A percentile compares a stretch with the other conserved stretches of the same genome.
Conservation (phyloP, 345 rosid genomes). For the Durio zibethinus region DNA sequence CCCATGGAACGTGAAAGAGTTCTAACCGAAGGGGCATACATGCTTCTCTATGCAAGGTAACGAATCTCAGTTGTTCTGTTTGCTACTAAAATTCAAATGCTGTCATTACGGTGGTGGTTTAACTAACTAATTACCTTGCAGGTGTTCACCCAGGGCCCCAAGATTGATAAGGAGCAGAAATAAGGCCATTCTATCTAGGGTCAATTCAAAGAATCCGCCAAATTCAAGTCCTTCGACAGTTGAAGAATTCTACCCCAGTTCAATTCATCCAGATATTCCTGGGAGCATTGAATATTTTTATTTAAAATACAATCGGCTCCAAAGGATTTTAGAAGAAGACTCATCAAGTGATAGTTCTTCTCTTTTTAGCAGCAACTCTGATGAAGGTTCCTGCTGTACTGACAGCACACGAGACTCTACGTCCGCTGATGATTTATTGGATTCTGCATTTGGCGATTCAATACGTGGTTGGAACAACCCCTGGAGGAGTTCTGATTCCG, state of each 20-base stretch:
- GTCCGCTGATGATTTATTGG: conserved; percentile 72
- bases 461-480: conserved; percentile 49
- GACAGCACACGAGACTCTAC: conserved; percentile 67
- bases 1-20: conserved; percentile 64
- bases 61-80: neutral
- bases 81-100: neutral
- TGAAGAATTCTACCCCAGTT: conserved; percentile 28
- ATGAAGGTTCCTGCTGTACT: conserved; percentile 85
- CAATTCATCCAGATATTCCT: conserved; percentile 29
- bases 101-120: conserved; percentile 7
- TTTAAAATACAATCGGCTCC: conserved; percentile 55
- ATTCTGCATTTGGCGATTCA: conserved; percentile 55
- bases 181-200: conserved; percentile 28
- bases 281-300: conserved; percentile 59
- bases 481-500: conserved; percentile 55
- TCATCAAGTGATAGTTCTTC: conserved; percentile 85
- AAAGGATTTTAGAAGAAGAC: conserved; percentile 69
- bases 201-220: conserved; percentile 19
- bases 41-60: conserved; percentile 93
- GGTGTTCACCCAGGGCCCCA: conserved; percentile 77
- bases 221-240: conserved; percentile 32
- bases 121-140: conserved; percentile 29
- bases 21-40: conserved; percentile 68
- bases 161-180: conserved; percentile 44
- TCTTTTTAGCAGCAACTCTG: conserved; percentile 77